A percentile compares a stretch with the other conserved stretches of the same genome.
Evolutionary conservation across 768 basidiomycete species (phyloP).

Genomic region (Myochromella boudieri): DNA sequence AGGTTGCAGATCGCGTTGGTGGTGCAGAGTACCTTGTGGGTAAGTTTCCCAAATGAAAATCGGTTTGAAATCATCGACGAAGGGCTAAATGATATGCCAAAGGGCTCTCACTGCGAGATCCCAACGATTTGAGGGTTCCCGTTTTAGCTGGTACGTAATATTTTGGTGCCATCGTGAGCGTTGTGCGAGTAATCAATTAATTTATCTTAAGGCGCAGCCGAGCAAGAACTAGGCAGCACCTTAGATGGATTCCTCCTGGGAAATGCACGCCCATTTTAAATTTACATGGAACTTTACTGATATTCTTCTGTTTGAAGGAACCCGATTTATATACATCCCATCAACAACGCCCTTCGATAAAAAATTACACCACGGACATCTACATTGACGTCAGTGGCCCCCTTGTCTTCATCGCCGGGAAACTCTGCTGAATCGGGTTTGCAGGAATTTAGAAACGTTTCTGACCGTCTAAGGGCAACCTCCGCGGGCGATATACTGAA

Average conservation of each 20-base stretch:
- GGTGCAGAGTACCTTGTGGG: conserved; percentile 33
- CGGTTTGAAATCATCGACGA: not conserved
- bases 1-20: conserved; percentile 29
- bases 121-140: conserved; percentile 34
- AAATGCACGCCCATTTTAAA: conserved; percentile 33
- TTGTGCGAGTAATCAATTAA: not conserved
- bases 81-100: not conserved
- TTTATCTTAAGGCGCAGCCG: conserved; percentile 29
- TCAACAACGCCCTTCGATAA: conserved; percentile 34
- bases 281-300: not conserved
- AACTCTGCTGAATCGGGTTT: no score
- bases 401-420: no score
- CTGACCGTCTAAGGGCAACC: conserved; percentile 33
- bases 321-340: conserved; percentile 60
- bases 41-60: conserved; percentile 11
- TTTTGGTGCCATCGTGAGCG: not conserved
- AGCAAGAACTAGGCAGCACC: conserved; percentile 33
- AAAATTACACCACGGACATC: conserved; percentile 46
- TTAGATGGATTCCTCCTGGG: conserved; percentile 50
- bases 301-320: conserved; percentile 33
- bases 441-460: conserved; percentile 42
- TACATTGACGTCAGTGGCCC: conserved; percentile 41
- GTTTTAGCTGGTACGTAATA: conserved; percentile 23
- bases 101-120: conserved; percentile 44
- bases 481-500: conserved; percentile 38